phyloP scores from a whole-genome alignment of 371 early-diverging fungal species.

The Massospora cicadina region DNA sequence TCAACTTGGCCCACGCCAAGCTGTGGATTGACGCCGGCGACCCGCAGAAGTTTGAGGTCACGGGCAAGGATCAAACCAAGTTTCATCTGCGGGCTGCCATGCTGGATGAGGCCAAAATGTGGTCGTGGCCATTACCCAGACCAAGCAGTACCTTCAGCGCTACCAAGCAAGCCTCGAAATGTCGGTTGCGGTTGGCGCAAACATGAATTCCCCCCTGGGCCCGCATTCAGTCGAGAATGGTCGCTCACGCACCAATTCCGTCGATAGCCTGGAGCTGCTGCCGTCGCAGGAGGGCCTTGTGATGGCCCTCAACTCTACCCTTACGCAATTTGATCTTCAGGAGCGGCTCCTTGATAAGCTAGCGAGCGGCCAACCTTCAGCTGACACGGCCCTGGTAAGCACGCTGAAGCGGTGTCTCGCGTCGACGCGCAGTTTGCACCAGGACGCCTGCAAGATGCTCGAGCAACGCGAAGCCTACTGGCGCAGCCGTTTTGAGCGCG shows the following conservation, averaged over 20 bases:
- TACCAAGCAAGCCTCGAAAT: constrained; percentile 9
- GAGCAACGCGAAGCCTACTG: constrained; percentile 30
- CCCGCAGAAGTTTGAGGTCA: constrained; percentile 48
- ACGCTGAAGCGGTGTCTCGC: not conserved
- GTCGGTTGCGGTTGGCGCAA: constrained; percentile 9
- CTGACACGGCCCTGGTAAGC: not conserved
- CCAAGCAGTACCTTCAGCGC: constrained; percentile 17
- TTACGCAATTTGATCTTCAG: constrained; percentile 9
- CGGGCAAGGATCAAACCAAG: constrained; percentile 46
- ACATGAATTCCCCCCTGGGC: not conserved
- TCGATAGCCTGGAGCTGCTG: constrained; percentile 5
- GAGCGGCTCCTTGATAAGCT: not conserved
- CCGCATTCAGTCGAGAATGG: not conserved
- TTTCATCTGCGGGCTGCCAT: constrained; percentile 44
- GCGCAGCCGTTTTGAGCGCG: constrained; percentile 21
- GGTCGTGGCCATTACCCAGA: constrained; percentile 56
- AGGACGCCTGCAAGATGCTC: constrained; percentile 14
- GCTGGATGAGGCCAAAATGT: constrained; percentile 50
- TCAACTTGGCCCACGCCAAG: constrained; percentile 43
- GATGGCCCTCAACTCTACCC: constrained; percentile 1
- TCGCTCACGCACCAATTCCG: constrained; percentile 2
- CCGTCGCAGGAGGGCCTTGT: constrained; percentile 1
- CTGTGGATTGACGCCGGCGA: constrained; percentile 39
- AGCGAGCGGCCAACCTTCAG: not conserved
- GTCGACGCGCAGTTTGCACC: not conserved